Evolutionary conservation across 495 filamentous ascomycete genomes (phyloP).

Genomic region (Penicillium ochrochloron): DNA sequence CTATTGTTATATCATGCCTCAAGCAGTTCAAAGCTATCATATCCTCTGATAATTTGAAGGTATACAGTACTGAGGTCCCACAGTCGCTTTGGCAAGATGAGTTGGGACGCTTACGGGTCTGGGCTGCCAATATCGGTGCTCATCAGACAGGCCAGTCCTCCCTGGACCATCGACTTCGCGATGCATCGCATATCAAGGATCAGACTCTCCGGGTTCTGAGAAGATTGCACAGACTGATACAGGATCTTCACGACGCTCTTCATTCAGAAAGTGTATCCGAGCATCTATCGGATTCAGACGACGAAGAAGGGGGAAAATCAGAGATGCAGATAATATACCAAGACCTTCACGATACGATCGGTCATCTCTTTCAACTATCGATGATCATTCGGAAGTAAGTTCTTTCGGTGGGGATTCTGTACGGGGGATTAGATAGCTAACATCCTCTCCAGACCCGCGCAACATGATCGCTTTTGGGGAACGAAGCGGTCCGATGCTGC

Average conservation of each 20-base stretch:
- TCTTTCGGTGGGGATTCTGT: too few relatives aligned
- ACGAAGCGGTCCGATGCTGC: not conserved
- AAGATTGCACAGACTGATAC: not conserved
- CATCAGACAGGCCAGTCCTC: constrained; percentile 46
- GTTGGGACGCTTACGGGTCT: constrained; percentile 44
- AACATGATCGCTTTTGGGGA: not conserved
- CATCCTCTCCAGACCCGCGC: not conserved
- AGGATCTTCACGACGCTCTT: not conserved
- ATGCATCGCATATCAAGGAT: constrained; percentile 48
- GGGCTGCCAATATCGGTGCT: constrained; percentile 54
- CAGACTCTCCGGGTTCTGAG: constrained; percentile 18
- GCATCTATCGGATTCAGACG: not conserved
- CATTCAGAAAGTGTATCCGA: not conserved
- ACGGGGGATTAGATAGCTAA: not conserved
- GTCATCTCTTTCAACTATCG: not conserved
- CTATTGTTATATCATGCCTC: not conserved
- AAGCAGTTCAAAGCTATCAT: not conserved
- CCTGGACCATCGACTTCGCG: constrained; percentile 51
- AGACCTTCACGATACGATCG: not conserved
- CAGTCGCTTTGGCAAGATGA: constrained; percentile 37
- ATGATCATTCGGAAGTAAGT: not conserved
- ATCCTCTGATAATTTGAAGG: not conserved
- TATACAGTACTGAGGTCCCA: constrained; percentile 13
- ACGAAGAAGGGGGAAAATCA: not conserved
- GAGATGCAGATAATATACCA: not conserved